These are phyloP conservation scores for Mycena rebaudengoi DNA, from an alignment of 768 basidiomycete genomes.

Conservation along the genomic window DNA sequence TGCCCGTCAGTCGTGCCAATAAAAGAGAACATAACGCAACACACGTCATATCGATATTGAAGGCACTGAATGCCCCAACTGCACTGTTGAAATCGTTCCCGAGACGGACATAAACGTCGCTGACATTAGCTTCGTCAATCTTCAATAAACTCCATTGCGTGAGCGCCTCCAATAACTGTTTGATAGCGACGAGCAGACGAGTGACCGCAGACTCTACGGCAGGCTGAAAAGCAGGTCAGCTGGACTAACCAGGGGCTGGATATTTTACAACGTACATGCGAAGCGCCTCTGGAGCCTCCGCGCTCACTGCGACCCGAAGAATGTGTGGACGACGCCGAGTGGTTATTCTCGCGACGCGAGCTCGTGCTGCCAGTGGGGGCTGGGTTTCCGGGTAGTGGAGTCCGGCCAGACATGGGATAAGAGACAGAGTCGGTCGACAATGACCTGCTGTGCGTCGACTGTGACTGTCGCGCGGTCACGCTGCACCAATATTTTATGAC, in stretches of 20 bases:
- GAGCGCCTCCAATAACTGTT: conserved; percentile 90
- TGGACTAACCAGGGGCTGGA: conserved; percentile 3
- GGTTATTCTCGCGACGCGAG: conserved; percentile 59
- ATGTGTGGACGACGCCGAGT: conserved; percentile 57
- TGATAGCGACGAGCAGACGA: conserved; percentile 91
- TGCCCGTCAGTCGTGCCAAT: background rate
- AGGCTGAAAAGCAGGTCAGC: conserved; percentile 52
- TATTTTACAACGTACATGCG: conserved; percentile 39
- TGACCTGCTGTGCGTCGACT: too few relatives aligned
- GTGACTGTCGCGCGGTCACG: background rate
- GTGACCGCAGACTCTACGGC: conserved; percentile 93
- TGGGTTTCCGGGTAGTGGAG: conserved; percentile 12
- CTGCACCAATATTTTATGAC: background rate
- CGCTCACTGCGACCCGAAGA: conserved; percentile 56
- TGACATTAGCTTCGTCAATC: conserved; percentile 82
- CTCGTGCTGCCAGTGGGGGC: conserved; percentile 26
- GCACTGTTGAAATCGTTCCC: conserved; percentile 98
- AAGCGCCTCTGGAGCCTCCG: conserved; percentile 45
- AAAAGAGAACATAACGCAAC: conserved; percentile 43
- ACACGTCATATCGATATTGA: conserved; percentile 91
- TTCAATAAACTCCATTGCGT: conserved; percentile 83
- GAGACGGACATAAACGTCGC: conserved; percentile 95
- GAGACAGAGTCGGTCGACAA: too few relatives aligned
- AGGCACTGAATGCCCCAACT: conserved; percentile 85
- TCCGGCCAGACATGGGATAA: conserved; percentile 15